Conservation (phyloP, 2,329 filamentous ascomycete species). For the Lachnellula subtilissima region DNA sequence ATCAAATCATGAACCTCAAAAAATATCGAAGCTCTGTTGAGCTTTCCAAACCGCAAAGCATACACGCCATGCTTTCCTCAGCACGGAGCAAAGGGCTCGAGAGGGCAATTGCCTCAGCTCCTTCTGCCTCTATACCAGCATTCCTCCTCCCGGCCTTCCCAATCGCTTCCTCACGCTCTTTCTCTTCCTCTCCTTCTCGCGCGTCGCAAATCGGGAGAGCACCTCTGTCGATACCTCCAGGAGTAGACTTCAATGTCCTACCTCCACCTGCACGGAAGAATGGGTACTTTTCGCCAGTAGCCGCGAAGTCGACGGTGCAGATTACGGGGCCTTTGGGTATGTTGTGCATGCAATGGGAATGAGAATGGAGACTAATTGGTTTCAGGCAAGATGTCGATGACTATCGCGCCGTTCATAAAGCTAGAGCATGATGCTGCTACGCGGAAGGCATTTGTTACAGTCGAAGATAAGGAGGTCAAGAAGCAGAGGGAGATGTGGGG, state of each 20-base stretch:
- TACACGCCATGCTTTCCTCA: constrained; percentile 58
- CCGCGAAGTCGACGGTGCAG: constrained; percentile 60
- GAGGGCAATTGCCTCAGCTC: constrained; percentile 46
- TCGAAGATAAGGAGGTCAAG: constrained; percentile 63
- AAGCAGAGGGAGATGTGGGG: constrained; percentile 96
- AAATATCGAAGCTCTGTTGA: background rate
- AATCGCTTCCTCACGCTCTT: constrained; percentile 45
- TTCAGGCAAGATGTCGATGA: constrained; percentile 67
- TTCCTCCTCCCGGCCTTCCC: constrained; percentile 73
- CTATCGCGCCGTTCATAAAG: constrained; percentile 73
- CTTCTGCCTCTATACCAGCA: constrained; percentile 54
- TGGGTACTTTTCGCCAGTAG: constrained; percentile 42
- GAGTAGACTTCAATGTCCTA: constrained; percentile 71
- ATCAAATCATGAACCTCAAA: background rate
- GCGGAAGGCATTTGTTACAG: constrained; percentile 61
- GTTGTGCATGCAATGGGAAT: constrained; percentile 17
- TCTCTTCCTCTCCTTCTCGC: constrained; percentile 65
- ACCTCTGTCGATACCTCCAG: constrained; percentile 73
- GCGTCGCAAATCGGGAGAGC: constrained; percentile 82
- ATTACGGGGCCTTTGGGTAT: constrained; percentile 77
- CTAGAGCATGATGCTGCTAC: constrained; percentile 62
- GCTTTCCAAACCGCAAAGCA: background rate
- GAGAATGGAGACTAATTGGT: constrained; percentile 9
- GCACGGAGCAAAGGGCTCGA: constrained; percentile 57
- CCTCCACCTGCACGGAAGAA: constrained; percentile 41